Conservation (phyloP, 192 early-diverging fungal species). For the Coemansia sp. region DNA sequence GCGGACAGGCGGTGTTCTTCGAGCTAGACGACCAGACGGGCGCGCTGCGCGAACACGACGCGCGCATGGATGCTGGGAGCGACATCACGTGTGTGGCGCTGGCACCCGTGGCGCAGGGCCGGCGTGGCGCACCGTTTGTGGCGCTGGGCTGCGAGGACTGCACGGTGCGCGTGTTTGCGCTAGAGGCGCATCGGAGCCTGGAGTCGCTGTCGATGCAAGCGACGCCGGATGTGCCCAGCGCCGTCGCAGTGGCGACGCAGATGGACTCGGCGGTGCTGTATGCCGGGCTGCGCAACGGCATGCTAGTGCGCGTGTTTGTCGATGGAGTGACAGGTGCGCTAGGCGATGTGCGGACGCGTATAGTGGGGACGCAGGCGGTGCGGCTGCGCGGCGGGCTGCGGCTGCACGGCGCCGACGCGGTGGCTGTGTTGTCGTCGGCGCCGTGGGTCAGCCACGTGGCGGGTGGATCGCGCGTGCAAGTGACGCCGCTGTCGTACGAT, state of each 20-base stretch:
- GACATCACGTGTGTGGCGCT: constrained; percentile 77
- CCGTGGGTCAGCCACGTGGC: constrained; percentile 88
- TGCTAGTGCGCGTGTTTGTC: constrained; percentile 81
- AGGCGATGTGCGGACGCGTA: constrained; percentile 77
- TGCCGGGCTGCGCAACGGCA: constrained; percentile 87
- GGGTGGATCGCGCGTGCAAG: constrained; percentile 66
- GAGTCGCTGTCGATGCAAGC: constrained; percentile 79
- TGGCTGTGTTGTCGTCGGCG: constrained; percentile 78
- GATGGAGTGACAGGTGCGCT: constrained; percentile 83
- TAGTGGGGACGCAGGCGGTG: constrained; percentile 83
- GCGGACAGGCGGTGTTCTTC: constrained; percentile 87
- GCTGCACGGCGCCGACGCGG: constrained; percentile 67
- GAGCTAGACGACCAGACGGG: constrained; percentile 74
- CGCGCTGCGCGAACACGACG: constrained; percentile 86
- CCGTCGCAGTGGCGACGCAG: constrained; percentile 71
- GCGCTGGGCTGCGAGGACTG: constrained; percentile 91
- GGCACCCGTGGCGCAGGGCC: constrained; percentile 75
- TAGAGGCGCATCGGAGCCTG: constrained; percentile 76
- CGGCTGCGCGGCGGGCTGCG: constrained; percentile 68
- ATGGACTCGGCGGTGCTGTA: constrained; percentile 65
- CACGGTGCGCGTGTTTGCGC: constrained; percentile 84
- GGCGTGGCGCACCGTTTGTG: constrained; percentile 72
- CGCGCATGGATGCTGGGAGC: constrained; percentile 69
- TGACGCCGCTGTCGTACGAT: constrained; percentile 87
- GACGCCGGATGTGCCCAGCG: constrained; percentile 63